Evolutionary conservation across 2,329 filamentous ascomycete genomes (phyloP).

Genomic region (Sordariomycetes sp.): DNA sequence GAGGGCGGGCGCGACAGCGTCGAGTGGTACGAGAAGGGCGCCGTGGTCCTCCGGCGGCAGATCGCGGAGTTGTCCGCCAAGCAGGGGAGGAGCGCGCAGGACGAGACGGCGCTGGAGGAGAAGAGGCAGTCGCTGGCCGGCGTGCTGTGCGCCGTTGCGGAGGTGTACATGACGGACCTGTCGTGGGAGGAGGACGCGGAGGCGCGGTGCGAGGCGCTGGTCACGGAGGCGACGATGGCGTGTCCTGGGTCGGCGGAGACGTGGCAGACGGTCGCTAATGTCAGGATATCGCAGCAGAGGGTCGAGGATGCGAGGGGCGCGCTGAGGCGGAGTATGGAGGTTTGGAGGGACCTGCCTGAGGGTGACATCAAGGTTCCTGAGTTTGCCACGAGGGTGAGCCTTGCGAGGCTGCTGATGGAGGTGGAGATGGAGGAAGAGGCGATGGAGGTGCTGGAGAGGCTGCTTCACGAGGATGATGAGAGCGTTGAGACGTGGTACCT

Average conservation of each 20-base stretch:
- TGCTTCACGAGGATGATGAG: conserved; percentile 80
- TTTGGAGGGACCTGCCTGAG: conserved; percentile 72
- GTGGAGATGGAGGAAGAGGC: conserved; percentile 76
- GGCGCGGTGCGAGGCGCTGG: conserved; percentile 68
- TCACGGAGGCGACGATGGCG: conserved; percentile 81
- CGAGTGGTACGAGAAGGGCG: conserved; percentile 56
- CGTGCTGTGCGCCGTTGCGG: conserved; percentile 84
- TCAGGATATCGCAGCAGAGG: conserved; percentile 78
- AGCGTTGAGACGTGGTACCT: conserved; percentile 97
- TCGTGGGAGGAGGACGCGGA: conserved; percentile 90
- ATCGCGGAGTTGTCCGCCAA: conserved; percentile 45
- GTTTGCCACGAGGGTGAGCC: conserved; percentile 72
- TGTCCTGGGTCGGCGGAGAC: conserved; percentile 73
- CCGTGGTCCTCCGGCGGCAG: conserved; percentile 56
- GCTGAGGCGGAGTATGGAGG: conserved; percentile 61
- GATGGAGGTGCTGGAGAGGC: conserved; percentile 67
- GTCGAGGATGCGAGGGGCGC: conserved; percentile 69
- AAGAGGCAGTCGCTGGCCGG: conserved; percentile 75
- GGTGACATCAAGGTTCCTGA: conserved; percentile 64
- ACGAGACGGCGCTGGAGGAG: conserved; percentile 36
- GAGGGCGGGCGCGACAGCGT: conserved; percentile 55
- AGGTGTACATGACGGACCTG: conserved; percentile 98
- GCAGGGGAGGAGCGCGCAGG: conserved; percentile 22
- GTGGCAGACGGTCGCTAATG: conserved; percentile 89
- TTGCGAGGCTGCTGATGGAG: conserved; percentile 80